Evolutionary conservation across 495 filamentous ascomycete genomes (phyloP).

Genomic region (Rostrohypoxylon terebratum): DNA sequence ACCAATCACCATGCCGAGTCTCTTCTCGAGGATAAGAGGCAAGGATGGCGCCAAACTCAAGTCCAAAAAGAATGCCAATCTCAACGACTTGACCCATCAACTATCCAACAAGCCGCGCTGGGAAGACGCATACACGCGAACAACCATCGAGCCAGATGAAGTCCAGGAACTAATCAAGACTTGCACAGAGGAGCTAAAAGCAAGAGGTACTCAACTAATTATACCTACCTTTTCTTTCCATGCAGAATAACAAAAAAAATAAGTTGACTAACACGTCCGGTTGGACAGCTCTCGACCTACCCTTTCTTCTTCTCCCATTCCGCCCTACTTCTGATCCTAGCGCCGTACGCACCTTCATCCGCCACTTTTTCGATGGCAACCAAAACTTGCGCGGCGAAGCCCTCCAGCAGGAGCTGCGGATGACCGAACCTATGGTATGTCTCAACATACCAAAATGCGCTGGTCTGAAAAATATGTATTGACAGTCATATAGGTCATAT

Average conservation of each 20-base stretch:
- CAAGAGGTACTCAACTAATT: slow-evolving; percentile 78
- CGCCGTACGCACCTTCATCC: slow-evolving; percentile 89
- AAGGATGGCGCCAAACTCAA: slow-evolving; percentile 73
- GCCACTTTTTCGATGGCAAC: slow-evolving; percentile 83
- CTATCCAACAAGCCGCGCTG: slow-evolving; percentile 76
- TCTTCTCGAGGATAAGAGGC: slow-evolving; percentile 80
- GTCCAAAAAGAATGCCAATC: slow-evolving; percentile 66
- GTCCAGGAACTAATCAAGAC: slow-evolving; percentile 85
- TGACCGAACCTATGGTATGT: slow-evolving; percentile 92
- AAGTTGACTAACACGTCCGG: slow-evolving; percentile 24
- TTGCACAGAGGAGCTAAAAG: slow-evolving; percentile 92
- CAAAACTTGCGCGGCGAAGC: slow-evolving; percentile 71
- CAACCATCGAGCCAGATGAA: slow-evolving; percentile 87
- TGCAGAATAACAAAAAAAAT: neutral
- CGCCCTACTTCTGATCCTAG: slow-evolving; percentile 91
- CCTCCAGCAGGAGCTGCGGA: slow-evolving; percentile 86
- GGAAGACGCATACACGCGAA: slow-evolving; percentile 91
- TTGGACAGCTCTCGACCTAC: slow-evolving; percentile 81
- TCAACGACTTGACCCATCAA: slow-evolving; percentile 59
- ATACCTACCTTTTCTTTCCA: slow-evolving; percentile 10
- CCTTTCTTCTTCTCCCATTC: slow-evolving; percentile 96
- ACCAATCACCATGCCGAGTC: slow-evolving; percentile 63
- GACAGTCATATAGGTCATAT: slow-evolving; percentile 74
- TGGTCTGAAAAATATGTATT: slow-evolving; percentile 9
- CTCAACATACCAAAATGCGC: slow-evolving; percentile 10